Evolutionary conservation across 805 yeast species (phyloP).

Genomic region (Dipodascopsis uninucleata): DNA sequence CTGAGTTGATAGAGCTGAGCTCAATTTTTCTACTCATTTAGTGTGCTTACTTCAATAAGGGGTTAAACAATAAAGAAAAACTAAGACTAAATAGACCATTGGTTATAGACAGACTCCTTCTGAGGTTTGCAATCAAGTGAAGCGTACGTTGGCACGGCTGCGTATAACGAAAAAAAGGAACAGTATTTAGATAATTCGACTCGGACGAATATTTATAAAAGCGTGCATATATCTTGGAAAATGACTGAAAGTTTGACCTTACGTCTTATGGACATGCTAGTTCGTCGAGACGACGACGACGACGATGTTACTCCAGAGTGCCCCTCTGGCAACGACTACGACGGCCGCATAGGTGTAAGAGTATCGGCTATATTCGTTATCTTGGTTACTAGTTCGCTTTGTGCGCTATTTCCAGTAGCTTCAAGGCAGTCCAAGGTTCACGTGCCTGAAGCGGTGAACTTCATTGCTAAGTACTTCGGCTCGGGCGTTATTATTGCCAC

Average conservation of each 20-base stretch:
- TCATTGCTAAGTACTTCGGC: constrained; percentile 42
- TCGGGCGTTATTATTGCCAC: constrained; percentile 77
- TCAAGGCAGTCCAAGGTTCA: constrained; percentile 26
- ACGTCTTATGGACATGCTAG: not conserved
- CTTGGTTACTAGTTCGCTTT: constrained; percentile 45
- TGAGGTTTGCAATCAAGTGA: too few species aligned
- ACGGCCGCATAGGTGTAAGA: constrained; percentile 46
- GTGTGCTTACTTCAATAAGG: too few species aligned
- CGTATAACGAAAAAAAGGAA: too few species aligned
- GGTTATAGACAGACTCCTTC: too few species aligned
- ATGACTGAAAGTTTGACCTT: not conserved
- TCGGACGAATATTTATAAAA: too few species aligned
- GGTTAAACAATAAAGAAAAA: too few species aligned
- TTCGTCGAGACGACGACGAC: constrained; percentile 10
- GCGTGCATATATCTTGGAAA: too few species aligned
- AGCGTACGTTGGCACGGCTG: too few species aligned
- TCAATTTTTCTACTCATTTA: too few species aligned
- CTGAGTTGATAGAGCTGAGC: too few species aligned
- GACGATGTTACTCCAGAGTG: constrained; percentile 20
- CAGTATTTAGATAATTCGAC: too few species aligned
- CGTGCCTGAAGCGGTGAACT: constrained; percentile 22
- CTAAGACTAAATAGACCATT: too few species aligned
- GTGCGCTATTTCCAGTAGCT: constrained; percentile 45
- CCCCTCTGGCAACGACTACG: constrained; percentile 37
- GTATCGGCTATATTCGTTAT: constrained; percentile 62